phyloP scores from a whole-genome alignment of 2,329 filamentous ascomycete species.

The Xylaria digitata region DNA sequence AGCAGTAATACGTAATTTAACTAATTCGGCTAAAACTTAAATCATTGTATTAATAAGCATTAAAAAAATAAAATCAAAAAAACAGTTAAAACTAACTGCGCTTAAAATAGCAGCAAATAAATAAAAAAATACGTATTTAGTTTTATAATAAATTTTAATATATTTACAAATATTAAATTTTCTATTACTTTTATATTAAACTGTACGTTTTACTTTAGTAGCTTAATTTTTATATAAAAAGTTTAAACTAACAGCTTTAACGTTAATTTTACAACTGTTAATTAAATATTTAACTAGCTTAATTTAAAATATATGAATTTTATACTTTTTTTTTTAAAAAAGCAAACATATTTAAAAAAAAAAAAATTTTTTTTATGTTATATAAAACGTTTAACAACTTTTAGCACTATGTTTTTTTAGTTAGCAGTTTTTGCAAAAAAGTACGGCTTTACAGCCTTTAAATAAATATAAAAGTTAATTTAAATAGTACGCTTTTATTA shows the following conservation, averaged over 20 bases:
- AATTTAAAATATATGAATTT: slow-evolving; percentile 22
- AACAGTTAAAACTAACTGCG: slow-evolving; percentile 12
- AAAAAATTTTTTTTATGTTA: slow-evolving; percentile 16
- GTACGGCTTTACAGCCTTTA: slow-evolving; percentile 14
- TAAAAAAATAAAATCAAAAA: slow-evolving; percentile 18
- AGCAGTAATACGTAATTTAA: slow-evolving; percentile 2
- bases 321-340: slow-evolving; percentile 8
- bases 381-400: slow-evolving; percentile 20
- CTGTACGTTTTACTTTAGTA: no score
- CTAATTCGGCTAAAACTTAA: slow-evolving; percentile 5
- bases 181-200: no score
- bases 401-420: slow-evolving; percentile 18
- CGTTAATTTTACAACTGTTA: no score
- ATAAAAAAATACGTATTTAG: background rate
- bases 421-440: background rate
- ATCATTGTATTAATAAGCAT: slow-evolving; percentile 13
- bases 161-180: no score
- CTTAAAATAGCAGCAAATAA: slow-evolving; percentile 10
- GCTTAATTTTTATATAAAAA: no score
- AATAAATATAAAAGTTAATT: slow-evolving; percentile 12
- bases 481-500: slow-evolving; percentile 11
- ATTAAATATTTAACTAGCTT: slow-evolving; percentile 11
- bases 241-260: no score
- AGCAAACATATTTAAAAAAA: slow-evolving; percentile 8
- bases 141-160: background rate